A percentile compares a stretch with the other conserved stretches of the same genome.
phyloP scores from a whole-genome alignment of 306 rosid genomes.

The Hippophae rhamnoides region DNA sequence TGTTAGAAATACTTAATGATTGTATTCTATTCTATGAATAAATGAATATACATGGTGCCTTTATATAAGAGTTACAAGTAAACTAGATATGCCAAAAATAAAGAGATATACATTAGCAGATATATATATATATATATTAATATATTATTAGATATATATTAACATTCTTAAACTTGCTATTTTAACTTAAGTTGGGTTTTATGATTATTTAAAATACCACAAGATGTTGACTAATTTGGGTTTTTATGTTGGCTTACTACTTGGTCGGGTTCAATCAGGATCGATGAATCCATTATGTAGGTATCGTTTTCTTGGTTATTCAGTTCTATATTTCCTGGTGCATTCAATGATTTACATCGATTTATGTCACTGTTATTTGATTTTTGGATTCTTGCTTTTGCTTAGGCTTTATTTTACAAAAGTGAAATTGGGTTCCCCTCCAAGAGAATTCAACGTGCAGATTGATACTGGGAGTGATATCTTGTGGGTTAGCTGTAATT shows the following conservation, averaged over 20 bases:
- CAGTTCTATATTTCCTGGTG: slow-evolving; percentile 6
- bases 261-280: slow-evolving; percentile 1
- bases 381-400: slow-evolving; percentile 24
- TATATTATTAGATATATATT: background rate
- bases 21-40: too few species aligned
- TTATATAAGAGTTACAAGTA: too few species aligned
- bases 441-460: slow-evolving; percentile 79
- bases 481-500: slow-evolving; percentile 83
- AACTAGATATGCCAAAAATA: too few species aligned
- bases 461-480: slow-evolving; percentile 93
- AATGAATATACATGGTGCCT: too few species aligned
- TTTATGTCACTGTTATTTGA: slow-evolving; percentile 2
- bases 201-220: background rate
- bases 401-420: slow-evolving; percentile 76
- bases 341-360: background rate
- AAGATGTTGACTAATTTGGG: slow-evolving; percentile 15
- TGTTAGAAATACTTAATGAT: too few species aligned
- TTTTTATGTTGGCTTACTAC: slow-evolving; percentile 11
- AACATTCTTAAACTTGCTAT: background rate
- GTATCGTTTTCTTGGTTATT: slow-evolving; percentile 12
- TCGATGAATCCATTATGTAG: slow-evolving; percentile 22
- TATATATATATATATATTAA: too few species aligned
- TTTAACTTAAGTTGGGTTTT: background rate
- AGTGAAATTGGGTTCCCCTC: slow-evolving; percentile 87
- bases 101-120: too few species aligned